Base-by-base conservation (phyloP, 306 rosid genomes). In the Dicorynia guianensis region DNA sequence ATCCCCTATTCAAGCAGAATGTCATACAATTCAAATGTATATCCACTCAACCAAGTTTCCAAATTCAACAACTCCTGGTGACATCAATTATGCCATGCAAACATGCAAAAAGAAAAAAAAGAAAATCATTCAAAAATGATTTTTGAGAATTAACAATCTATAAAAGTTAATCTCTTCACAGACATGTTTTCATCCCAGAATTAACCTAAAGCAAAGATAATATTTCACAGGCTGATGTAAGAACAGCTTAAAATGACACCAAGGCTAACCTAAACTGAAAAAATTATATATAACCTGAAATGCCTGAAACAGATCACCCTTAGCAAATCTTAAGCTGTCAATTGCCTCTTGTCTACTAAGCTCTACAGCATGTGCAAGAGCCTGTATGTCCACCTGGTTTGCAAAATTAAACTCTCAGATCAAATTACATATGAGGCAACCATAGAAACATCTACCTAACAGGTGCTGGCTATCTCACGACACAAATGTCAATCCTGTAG, bases 331-430 rank as follows among this genome's bases (percentile, higher is more conserved):
- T 90, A 96, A 85, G 87, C 99, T 96, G 81, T 96, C 99, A 65
- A 96, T 87, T 30, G 99, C 98, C 83, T 97, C 99, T 77, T 96
- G 98, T 80, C 99, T 89, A 25, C 93, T 92, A 75, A 96, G 98
- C 84, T 92, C 98, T 59, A 96, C 99, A 76, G 99, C 99, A 80
- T 96, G 99, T 40, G 91, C 97, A 72, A 96, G 98, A 77, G 99
- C 99, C 83, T 96, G 99, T 76, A 92, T 88, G 89, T 96, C 99
- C 79, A 89, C 96, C 99, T 96, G 90, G 72, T 84, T 86, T 78
- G 40, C 69, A 76, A 17, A 83, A 59, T 54, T 72, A 81, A 79
- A 63, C 76, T 82, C 18, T 43, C 36, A 11, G 57, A 13, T 74
- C 68, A 67, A 67, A 69, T 52, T 48, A 79, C 43, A 40, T 20